These are phyloP conservation scores for Remersonia thermophila DNA, from an alignment of 2,329 filamentous ascomycete species.

Conservation along the genomic window DNA sequence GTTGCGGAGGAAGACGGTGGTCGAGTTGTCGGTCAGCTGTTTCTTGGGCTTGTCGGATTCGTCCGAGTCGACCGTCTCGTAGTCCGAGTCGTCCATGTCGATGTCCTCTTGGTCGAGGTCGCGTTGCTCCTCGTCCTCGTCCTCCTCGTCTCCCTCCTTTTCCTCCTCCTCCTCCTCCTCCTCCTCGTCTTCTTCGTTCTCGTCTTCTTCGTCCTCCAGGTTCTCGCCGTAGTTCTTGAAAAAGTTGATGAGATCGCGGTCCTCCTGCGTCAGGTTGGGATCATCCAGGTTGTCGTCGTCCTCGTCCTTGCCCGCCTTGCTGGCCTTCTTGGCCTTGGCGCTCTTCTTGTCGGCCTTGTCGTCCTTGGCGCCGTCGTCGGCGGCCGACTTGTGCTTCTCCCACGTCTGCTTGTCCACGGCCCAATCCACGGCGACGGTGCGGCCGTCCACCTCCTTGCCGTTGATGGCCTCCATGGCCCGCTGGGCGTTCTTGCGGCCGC, in stretches of 20 bases:
- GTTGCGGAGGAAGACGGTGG: conserved; percentile 86
- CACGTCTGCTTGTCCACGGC: conserved; percentile 85
- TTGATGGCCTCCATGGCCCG: conserved; percentile 76
- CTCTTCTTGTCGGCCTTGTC: conserved; percentile 21
- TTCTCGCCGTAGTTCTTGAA: conserved; percentile 46
- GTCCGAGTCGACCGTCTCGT: conserved; percentile 31
- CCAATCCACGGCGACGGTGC: conserved; percentile 88
- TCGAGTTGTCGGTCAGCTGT: conserved; percentile 47
- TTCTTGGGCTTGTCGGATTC: conserved; percentile 25
- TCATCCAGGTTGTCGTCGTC: conserved; percentile 22
- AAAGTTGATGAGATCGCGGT: conserved; percentile 37
- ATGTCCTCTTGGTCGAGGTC: conserved; percentile 33
- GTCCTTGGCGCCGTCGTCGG: conserved; percentile 26
- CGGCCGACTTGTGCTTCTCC: conserved; percentile 45
- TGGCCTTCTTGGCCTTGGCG: conserved; percentile 22
- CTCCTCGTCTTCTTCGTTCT: conserved; percentile 30
- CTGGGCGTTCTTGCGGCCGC: conserved; percentile 82
- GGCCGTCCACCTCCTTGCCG: conserved; percentile 78
- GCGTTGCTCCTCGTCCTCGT: conserved; percentile 32
- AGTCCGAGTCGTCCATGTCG: conserved; percentile 27
- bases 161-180: conserved; percentile 26
- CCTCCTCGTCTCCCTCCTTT: conserved; percentile 24
- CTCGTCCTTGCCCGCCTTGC: conserved; percentile 27
- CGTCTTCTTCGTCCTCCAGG: conserved; percentile 44
- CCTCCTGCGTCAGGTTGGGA: conserved; percentile 26